Evolutionary conservation across 2,329 filamentous ascomycete genomes (phyloP), one percentile per base, ranked within the genome.

Genomic region (Exophiala mesophila): DNA sequence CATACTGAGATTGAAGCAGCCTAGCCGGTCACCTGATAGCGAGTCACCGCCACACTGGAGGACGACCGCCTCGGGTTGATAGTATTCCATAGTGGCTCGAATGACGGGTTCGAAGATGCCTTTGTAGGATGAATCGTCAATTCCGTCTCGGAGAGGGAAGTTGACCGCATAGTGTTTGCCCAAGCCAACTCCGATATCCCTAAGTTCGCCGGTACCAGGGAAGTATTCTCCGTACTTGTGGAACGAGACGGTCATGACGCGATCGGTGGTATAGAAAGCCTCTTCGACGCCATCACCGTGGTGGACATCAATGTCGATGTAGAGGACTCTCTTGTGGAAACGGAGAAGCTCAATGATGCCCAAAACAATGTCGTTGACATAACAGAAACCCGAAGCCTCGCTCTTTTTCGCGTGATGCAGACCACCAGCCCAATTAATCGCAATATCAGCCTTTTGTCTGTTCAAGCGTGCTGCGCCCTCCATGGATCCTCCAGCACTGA

Each of bases 351-450:
- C 77, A 43, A 82, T 72, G 52, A 82, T 82, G 32, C 77, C 78
- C 24, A 82, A 72, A 13, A 82, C 78, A 54, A 82, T 82, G 56
- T 82, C 78, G 64, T 98, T 98, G 69, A 97, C 90, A 66, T 98
- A 98, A 68, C 92, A 98, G 64, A 98, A 98, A 0, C 92, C 92
- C 34, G 86, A 92, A 1, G 92, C 90, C 67, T 95, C 88, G 44
- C 85, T 83, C 63, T 90, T 92, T 65, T 97, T 96, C 28, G 92
- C 92, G 60, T 98, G 92, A 64, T 98, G 92, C 29, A 98, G 77
- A 31, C 92, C 92, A 42, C 92, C 92, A 18, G 89, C 90, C 92
- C 92, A 98, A 56, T 94, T 94, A 42, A 70, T 61, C 8, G 79
- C 78, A 45, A 83, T 74, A 54, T 84, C 80, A 58, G 80, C 83